Evolutionary conservation across 192 early-diverging fungal species (phyloP).

Genomic region (Coemansia interrupta): DNA sequence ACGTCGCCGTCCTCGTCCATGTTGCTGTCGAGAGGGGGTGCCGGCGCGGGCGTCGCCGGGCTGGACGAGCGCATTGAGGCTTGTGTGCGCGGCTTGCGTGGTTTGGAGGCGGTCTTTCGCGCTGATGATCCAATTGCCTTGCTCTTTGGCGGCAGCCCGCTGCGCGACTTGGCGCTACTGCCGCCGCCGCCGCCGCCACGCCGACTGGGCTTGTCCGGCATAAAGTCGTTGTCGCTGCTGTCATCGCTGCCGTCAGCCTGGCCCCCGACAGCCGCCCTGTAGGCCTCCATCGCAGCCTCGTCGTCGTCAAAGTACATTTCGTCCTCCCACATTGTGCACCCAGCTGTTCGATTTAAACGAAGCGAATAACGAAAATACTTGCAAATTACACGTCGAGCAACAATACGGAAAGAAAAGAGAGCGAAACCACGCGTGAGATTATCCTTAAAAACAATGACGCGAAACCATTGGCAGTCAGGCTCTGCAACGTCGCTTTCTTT

Average conservation of each 20-base stretch:
- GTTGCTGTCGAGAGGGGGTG: neutral
- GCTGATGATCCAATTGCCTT: neutral
- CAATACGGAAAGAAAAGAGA: too few species aligned
- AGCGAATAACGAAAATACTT: neutral
- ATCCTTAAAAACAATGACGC: too few species aligned
- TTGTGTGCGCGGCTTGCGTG: slow-evolving; percentile 23
- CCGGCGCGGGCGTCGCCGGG: slow-evolving; percentile 7
- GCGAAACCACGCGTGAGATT: too few species aligned
- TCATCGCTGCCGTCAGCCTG: slow-evolving; percentile 12
- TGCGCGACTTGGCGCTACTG: slow-evolving; percentile 9
- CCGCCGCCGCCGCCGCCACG: neutral
- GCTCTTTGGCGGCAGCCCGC: slow-evolving; percentile 13
- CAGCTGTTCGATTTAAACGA: neutral
- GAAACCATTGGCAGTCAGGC: neutral
- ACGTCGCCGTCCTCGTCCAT: slow-evolving; percentile 6
- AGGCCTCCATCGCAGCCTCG: slow-evolving; percentile 49
- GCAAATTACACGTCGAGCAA: too few species aligned
- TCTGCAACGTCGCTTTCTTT: neutral
- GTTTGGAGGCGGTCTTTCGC: slow-evolving; percentile 10
- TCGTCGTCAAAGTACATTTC: slow-evolving; percentile 47
- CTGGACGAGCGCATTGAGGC: slow-evolving; percentile 10
- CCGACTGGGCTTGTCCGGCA: slow-evolving; percentile 19
- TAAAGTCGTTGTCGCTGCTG: slow-evolving; percentile 27
- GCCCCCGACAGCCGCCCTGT: slow-evolving; percentile 20
- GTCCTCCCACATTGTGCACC: slow-evolving; percentile 39